phyloP scores from a whole-genome alignment of 148 eudicot genomes.

The Rhododendron kiyosumense region DNA sequence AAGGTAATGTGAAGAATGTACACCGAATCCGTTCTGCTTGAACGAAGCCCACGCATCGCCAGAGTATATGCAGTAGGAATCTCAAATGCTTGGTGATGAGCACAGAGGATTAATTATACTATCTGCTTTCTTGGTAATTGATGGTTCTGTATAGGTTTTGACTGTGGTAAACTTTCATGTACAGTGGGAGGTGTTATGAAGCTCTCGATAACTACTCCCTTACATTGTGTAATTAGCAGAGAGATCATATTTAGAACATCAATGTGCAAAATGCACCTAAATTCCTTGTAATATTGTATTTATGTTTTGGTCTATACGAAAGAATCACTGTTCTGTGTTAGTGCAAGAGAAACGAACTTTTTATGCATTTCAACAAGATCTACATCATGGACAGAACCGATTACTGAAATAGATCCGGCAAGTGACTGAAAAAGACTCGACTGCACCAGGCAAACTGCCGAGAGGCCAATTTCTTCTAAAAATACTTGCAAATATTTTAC shows the following conservation, averaged over 20 bases:
- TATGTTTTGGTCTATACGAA: neutral
- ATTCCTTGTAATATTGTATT: neutral
- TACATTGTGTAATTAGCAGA: constrained; percentile 11
- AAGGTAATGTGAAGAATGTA: neutral
- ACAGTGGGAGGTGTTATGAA: constrained; percentile 6
- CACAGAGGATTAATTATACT: neutral
- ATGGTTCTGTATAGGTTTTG: neutral
- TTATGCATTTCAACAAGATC: neutral
- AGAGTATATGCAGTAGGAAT: neutral
- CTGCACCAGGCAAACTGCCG: neutral
- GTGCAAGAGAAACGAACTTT: neutral
- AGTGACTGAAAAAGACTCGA: neutral
- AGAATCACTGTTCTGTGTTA: neutral
- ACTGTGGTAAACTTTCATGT: neutral
- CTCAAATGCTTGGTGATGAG: neutral
- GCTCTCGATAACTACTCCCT: constrained; percentile 14
- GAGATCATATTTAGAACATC: neutral
- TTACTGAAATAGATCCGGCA: neutral
- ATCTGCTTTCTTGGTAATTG: neutral
- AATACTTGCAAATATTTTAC: neutral
- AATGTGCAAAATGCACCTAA: neutral
- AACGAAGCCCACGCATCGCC: neutral
- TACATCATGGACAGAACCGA: neutral
- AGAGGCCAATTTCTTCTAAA: neutral
- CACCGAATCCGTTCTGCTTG: neutral